phyloP scores from a whole-genome alignment of 352 stramenopile genomes.

The Phytophthora ramorum region DNA sequence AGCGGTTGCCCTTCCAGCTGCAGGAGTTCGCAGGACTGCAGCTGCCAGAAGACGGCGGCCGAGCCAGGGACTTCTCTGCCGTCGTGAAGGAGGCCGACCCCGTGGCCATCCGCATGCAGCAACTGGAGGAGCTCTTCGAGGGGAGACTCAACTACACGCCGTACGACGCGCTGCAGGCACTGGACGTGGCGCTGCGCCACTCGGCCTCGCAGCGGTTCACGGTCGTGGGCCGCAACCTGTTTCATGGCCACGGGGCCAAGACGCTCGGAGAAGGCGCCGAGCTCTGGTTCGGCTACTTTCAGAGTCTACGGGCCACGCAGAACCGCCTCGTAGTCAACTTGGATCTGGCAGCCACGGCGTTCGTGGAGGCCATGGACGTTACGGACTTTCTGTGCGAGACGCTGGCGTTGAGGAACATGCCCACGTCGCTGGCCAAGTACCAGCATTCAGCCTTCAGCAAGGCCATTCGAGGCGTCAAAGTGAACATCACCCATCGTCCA shows the following conservation, averaged over 20 bases:
- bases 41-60: constrained; percentile 53
- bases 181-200: constrained; percentile 74
- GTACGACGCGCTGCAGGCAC: constrained; percentile 72
- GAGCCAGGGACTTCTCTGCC: constrained; percentile 50
- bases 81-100: constrained; percentile 63
- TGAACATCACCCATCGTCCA: constrained; percentile 68
- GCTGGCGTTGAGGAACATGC: constrained; percentile 36
- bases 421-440: constrained; percentile 39
- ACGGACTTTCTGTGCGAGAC: constrained; percentile 55
- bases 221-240: constrained; percentile 67
- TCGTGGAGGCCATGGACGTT: constrained; percentile 69
- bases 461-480: constrained; percentile 68
- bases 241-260: constrained; percentile 41
- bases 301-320: constrained; percentile 74
- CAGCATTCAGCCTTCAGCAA: constrained; percentile 64
- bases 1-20: constrained; percentile 50
- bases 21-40: constrained; percentile 47
- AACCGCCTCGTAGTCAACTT: constrained; percentile 73
- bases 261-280: constrained; percentile 68
- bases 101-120: constrained; percentile 67
- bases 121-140: constrained; percentile 61
- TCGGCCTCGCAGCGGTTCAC: constrained; percentile 62
- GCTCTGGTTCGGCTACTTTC: constrained; percentile 79
- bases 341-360: constrained; percentile 74
- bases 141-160: constrained; percentile 77